phyloP scores from a whole-genome alignment of 768 basidiomycete species.

The Suillus lakei region DNA sequence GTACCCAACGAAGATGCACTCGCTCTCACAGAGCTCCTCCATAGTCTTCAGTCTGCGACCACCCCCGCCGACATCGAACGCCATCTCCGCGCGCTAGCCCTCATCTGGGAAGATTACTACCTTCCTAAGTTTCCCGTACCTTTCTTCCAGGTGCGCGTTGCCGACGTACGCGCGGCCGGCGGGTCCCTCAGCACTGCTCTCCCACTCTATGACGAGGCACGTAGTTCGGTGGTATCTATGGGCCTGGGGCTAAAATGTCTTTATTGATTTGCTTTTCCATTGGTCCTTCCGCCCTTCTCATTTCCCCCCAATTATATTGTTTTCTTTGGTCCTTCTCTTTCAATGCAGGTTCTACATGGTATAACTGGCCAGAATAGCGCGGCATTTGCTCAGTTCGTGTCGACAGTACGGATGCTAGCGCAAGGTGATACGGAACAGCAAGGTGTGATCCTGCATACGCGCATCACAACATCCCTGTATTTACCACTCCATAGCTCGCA shows the following conservation, averaged over 20 bases:
- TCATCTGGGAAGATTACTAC: conserved; percentile 37
- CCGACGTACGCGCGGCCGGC: conserved; percentile 34
- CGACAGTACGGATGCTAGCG: conserved; percentile 27
- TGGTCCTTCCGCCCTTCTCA: background rate
- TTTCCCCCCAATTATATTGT: background rate
- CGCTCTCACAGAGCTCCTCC: conserved; percentile 21
- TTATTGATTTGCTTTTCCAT: conserved; percentile 4
- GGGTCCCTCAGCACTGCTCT: conserved; percentile 36
- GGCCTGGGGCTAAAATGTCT: background rate
- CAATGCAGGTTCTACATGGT: conserved; percentile 26
- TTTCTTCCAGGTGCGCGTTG: conserved; percentile 36
- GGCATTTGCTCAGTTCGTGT: conserved; percentile 30
- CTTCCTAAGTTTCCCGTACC: conserved; percentile 36
- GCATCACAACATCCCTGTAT: background rate
- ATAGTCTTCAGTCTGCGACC: conserved; percentile 21
- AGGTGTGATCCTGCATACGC: conserved; percentile 22
- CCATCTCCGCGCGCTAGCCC: conserved; percentile 29
- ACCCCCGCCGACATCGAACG: conserved; percentile 22
- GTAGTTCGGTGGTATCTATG: conserved; percentile 11
- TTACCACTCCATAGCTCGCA: conserved; percentile 13
- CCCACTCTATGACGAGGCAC: conserved; percentile 34
- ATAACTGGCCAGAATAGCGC: conserved; percentile 23
- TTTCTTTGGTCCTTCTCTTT: background rate
- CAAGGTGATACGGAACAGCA: conserved; percentile 30
- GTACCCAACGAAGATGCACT: conserved; percentile 27